A percentile compares a stretch with the other conserved stretches of the same genome.
Evolutionary conservation across 192 early-diverging fungal genomes (phyloP).

Genomic region (Coemansia javaensis): DNA sequence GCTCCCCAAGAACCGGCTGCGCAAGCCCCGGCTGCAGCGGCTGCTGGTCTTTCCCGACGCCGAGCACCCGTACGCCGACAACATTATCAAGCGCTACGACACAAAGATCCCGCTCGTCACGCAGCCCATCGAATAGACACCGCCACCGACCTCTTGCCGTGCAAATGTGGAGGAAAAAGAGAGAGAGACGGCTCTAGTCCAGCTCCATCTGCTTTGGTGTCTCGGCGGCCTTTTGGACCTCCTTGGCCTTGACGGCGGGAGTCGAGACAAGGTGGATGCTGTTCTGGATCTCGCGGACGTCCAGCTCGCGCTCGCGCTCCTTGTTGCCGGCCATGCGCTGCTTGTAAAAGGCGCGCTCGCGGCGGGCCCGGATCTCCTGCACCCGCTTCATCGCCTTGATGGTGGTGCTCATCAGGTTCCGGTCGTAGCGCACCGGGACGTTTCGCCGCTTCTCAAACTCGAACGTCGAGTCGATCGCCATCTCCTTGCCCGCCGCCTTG

Average conservation of each 20-base stretch:
- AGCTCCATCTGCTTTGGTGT: constrained; percentile 48
- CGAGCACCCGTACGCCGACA: constrained; percentile 81
- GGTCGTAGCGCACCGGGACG: constrained; percentile 95
- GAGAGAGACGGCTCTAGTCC: constrained; percentile 14
- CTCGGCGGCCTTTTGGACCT: constrained; percentile 37
- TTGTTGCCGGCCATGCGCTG: constrained; percentile 84
- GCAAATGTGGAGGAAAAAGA: neutral
- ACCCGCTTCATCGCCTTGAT: constrained; percentile 98
- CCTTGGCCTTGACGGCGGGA: constrained; percentile 31
- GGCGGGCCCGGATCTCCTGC: constrained; percentile 86
- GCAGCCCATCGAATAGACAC: constrained; percentile 20
- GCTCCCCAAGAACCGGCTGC: constrained; percentile 90
- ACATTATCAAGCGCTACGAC: constrained; percentile 79
- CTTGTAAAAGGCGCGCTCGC: constrained; percentile 93
- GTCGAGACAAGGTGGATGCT: constrained; percentile 81
- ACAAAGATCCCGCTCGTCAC: constrained; percentile 49
- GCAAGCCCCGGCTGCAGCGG: constrained; percentile 69
- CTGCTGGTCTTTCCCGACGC: constrained; percentile 78
- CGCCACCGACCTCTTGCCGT: too few relatives aligned
- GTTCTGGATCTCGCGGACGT: constrained; percentile 72
- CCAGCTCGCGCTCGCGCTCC: constrained; percentile 70
- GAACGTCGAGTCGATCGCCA: constrained; percentile 95
- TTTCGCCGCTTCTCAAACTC: constrained; percentile 99
- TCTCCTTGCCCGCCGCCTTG: constrained; percentile 97
- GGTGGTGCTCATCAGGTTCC: constrained; percentile 93